Conservation (phyloP, 2,329 filamentous ascomycete species). For the Apiospora malaysiana region DNA sequence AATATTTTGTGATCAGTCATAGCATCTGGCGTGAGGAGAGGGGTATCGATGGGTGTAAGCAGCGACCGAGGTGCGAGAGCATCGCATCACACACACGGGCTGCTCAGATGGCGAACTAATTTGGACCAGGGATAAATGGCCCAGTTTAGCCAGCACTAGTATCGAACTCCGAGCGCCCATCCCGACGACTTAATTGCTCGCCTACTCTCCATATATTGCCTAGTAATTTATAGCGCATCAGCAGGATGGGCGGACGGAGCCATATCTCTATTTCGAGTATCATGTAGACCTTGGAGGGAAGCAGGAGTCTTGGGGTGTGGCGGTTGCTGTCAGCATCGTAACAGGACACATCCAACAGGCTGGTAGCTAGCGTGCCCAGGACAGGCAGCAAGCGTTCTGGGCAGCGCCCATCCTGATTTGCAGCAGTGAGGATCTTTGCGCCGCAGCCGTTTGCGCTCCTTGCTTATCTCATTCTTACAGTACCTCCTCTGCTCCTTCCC, state of each 20-base stretch:
- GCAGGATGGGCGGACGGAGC: neutral
- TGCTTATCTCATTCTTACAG: neutral
- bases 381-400: no score
- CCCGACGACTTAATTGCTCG: neutral
- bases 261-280: neutral
- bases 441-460: no score
- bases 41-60: neutral
- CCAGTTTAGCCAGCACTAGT: slow-evolving; percentile 4
- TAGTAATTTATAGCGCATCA: neutral
- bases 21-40: neutral
- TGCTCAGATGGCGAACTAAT: slow-evolving; percentile 5
- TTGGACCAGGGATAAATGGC: neutral
- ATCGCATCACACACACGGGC: neutral
- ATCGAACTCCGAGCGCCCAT: neutral
- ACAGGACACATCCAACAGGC: neutral
- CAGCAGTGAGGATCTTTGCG: no score
- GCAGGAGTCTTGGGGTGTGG: neutral
- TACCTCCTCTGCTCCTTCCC: neutral
- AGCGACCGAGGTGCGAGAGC: neutral
- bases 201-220: slow-evolving; percentile 7
- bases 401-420: neutral
- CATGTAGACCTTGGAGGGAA: neutral
- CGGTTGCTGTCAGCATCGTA: neutral
- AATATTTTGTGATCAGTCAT: neutral
- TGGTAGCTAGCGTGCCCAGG: neutral